Evolutionary conservation across 139 green algal species (phyloP).

Genomic region (Volvox africanus): DNA sequence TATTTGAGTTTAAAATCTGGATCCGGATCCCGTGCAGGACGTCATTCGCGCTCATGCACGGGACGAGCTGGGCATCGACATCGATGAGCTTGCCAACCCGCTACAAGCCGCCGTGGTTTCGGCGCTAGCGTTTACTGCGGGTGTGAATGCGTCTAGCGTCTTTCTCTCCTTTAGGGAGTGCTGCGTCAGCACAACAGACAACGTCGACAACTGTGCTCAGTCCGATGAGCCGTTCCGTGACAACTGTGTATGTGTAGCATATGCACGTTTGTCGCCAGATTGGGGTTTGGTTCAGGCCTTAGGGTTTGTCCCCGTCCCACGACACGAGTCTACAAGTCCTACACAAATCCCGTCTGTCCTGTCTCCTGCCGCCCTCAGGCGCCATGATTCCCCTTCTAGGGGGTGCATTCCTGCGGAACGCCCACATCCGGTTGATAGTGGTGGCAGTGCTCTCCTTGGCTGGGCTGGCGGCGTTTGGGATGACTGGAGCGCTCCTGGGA

Average conservation of each 20-base stretch:
- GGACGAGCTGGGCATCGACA: slow-evolving; percentile 93
- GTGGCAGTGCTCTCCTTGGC: slow-evolving; percentile 61
- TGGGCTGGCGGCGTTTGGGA: slow-evolving; percentile 76
- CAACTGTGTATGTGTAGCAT: neutral
- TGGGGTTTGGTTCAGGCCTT: neutral
- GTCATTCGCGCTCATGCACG: slow-evolving; percentile 86
- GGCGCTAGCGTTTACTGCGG: slow-evolving; percentile 13
- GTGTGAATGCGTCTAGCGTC: neutral
- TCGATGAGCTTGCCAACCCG: slow-evolving; percentile 90
- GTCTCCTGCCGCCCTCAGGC: slow-evolving; percentile 39
- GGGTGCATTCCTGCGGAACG: slow-evolving; percentile 72
- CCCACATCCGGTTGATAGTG: slow-evolving; percentile 54
- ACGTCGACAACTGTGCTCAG: neutral
- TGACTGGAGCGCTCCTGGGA: slow-evolving; percentile 76
- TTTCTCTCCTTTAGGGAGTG: neutral
- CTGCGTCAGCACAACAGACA: neutral
- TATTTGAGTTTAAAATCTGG: too few relatives aligned
- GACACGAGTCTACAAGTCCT: neutral
- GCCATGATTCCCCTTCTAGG: slow-evolving; percentile 76
- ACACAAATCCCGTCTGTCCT: neutral
- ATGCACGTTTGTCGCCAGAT: neutral
- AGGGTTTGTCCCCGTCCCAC: neutral
- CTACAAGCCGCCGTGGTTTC: slow-evolving; percentile 54
- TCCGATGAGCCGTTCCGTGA: neutral
- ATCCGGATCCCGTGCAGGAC: slow-evolving; percentile 62